Percentiles rank a stretch among this genome's conserved stretches.
Conservation (phyloP, 257 asterid genomes). For the Nicotiana undulata region DNA sequence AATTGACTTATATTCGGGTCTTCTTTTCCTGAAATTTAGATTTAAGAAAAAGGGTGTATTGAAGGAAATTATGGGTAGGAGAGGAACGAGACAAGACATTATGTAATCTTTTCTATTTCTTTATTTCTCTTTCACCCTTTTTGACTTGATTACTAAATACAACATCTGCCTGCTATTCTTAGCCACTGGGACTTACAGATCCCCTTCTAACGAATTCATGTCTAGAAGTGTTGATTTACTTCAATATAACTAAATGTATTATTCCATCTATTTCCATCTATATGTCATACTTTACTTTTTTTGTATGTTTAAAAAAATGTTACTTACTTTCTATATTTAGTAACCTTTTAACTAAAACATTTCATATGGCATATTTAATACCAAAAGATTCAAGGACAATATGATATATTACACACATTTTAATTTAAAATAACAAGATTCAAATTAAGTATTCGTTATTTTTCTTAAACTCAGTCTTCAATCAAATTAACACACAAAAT, state of each 20-base stretch:
- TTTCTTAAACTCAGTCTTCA: too few relatives aligned
- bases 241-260: neutral
- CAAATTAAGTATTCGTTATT: too few relatives aligned
- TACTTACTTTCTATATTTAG: too few relatives aligned
- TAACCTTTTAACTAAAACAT: too few relatives aligned
- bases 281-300: too few relatives aligned
- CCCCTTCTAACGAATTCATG: slow-evolving; percentile 24
- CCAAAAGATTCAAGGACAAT: too few relatives aligned
- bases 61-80: neutral
- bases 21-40: neutral
- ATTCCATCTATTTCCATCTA: too few relatives aligned
- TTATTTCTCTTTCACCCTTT: neutral
- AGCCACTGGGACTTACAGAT: neutral
- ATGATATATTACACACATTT: too few relatives aligned
- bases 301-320: too few relatives aligned
- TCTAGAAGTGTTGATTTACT: slow-evolving; percentile 50
- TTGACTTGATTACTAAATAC: slow-evolving; percentile 15
- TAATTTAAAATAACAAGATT: too few relatives aligned
- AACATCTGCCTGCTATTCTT: neutral
- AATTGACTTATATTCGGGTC: neutral
- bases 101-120: neutral
- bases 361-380: too few relatives aligned
- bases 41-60: neutral
- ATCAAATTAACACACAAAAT: too few relatives aligned
- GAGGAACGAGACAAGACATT: neutral